Percentiles rank a stretch among this genome's conserved stretches.
Evolutionary conservation across 495 filamentous ascomycete species (phyloP).

Genomic region (Hypoxylon perforatum): DNA sequence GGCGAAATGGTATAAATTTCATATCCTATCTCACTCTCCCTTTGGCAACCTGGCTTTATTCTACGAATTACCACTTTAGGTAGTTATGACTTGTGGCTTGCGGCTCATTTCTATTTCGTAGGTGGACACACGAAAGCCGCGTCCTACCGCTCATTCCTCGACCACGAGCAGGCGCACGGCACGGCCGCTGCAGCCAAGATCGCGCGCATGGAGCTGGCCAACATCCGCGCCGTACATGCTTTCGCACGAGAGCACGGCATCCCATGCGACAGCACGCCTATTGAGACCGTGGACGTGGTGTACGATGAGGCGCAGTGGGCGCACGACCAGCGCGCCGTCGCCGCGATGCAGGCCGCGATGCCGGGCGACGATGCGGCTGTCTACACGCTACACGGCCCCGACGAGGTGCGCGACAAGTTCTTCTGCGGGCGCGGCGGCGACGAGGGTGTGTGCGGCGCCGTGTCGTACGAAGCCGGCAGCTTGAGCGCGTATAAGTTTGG

Average conservation of each 20-base stretch:
- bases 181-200: slow-evolving; percentile 62
- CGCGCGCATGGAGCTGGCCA: slow-evolving; percentile 65
- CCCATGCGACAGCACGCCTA: slow-evolving; percentile 60
- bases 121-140: slow-evolving; percentile 74
- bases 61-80: too few relatives aligned
- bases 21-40: neutral
- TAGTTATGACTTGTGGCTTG: neutral
- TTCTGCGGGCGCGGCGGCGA: slow-evolving; percentile 48
- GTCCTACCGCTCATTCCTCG: slow-evolving; percentile 66
- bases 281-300: slow-evolving; percentile 68
- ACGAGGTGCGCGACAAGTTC: slow-evolving; percentile 61
- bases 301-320: slow-evolving; percentile 63
- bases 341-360: slow-evolving; percentile 59
- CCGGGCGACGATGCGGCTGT: slow-evolving; percentile 54
- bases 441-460: slow-evolving; percentile 60
- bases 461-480: slow-evolving; percentile 70
- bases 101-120: slow-evolving; percentile 19
- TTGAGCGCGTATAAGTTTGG: slow-evolving; percentile 73
- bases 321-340: slow-evolving; percentile 52
- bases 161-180: slow-evolving; percentile 54
- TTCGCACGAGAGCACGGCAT: slow-evolving; percentile 64
- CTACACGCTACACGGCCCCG: slow-evolving; percentile 58
- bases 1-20: slow-evolving; percentile 62
- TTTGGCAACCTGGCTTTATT: too few relatives aligned
- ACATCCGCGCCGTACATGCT: slow-evolving; percentile 64